These are phyloP conservation scores for Apiospora kogelbergensis DNA, from an alignment of 2,329 filamentous ascomycete species.

Conservation along the genomic window DNA sequence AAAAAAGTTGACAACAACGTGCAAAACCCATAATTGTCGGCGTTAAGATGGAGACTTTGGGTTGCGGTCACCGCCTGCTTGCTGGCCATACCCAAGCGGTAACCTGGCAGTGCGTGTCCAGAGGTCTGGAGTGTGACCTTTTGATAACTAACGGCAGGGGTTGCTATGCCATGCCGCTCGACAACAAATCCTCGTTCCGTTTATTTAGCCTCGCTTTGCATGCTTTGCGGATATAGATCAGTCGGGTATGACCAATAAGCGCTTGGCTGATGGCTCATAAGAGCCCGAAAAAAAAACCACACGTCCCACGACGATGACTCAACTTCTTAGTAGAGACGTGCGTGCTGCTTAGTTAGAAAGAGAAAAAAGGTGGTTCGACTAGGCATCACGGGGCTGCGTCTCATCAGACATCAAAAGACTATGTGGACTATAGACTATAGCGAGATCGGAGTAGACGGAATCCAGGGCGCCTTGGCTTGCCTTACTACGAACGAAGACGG, in stretches of 20 bases:
- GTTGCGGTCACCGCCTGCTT: neutral
- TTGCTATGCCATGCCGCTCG: neutral
- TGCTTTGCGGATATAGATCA: neutral
- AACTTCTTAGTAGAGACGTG: constrained; percentile 3
- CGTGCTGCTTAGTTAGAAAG: neutral
- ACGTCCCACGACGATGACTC: constrained; percentile 12
- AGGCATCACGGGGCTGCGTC: neutral
- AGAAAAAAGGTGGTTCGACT: neutral
- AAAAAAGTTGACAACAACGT: neutral
- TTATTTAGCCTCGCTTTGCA: neutral
- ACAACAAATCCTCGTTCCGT: neutral
- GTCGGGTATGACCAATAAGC: constrained; percentile 10
- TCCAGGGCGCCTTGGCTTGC: constrained; percentile 1
- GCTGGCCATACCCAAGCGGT: neutral
- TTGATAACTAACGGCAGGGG: neutral
- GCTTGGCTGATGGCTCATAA: neutral
- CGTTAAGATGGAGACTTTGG: neutral
- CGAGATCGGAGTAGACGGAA: neutral
- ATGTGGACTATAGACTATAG: constrained; percentile 7
- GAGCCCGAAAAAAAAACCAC: constrained; percentile 7
- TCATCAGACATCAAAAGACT: neutral
- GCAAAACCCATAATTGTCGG: constrained; percentile 4
- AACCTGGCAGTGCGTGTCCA: neutral
- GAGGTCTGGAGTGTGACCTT: neutral
- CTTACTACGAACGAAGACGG: neutral